Conservation (phyloP, 2,329 filamentous ascomycete species). For the Bimuria novae-zelandiae region DNA sequence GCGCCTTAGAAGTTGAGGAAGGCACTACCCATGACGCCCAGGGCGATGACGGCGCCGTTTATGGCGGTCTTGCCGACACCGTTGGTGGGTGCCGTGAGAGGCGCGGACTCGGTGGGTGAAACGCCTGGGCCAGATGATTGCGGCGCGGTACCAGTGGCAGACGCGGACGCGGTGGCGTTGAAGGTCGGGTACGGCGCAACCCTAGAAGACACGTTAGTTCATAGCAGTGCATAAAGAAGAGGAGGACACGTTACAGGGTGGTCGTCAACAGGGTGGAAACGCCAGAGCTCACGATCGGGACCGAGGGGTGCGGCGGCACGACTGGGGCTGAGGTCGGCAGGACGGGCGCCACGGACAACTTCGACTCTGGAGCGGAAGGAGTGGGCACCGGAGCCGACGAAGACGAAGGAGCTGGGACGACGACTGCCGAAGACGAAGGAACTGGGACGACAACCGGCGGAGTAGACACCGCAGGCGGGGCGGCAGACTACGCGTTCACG, state of each 20-base stretch:
- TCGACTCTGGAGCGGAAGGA: not conserved
- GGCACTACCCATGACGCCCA: not conserved
- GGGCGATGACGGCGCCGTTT: not conserved
- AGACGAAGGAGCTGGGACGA: not conserved
- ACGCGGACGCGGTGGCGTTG: not conserved
- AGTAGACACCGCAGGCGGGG: not conserved
- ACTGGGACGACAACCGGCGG: not conserved
- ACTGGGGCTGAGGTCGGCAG: not conserved
- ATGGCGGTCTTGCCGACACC: not conserved
- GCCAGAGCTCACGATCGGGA: not conserved
- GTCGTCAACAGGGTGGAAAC: not conserved
- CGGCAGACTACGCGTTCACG: not conserved
- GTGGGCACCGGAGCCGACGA: not conserved
- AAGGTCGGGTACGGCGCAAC: not conserved
- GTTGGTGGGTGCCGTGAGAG: slow-evolving; percentile 1
- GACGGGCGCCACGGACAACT: not conserved
- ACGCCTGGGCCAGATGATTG: slow-evolving; percentile 1
- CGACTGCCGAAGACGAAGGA: not conserved
- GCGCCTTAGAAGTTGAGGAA: not conserved
- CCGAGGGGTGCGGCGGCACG: not conserved
- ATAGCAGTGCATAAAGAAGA: not conserved
- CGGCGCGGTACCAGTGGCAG: not conserved
- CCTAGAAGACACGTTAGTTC: not conserved
- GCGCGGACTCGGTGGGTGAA: not conserved
- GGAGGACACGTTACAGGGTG: not conserved